A percentile compares a stretch with the other conserved stretches of the same genome.
phyloP scores from a whole-genome alignment of 306 rosid species.

The Pterocarpus macrocarpus region DNA sequence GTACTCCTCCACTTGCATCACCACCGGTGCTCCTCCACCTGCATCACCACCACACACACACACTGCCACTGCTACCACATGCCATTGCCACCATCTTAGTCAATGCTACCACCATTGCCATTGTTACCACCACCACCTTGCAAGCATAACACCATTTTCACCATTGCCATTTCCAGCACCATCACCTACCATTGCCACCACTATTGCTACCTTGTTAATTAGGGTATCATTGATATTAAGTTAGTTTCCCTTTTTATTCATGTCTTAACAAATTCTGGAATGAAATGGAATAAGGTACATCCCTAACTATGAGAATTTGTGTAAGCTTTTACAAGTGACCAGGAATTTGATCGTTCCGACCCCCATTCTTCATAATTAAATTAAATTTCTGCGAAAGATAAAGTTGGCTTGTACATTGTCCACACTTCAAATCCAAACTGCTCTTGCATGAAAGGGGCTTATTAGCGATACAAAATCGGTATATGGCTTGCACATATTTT shows the following conservation, averaged over 20 bases:
- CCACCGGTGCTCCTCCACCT: no score
- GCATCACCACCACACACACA: neutral
- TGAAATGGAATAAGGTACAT: neutral
- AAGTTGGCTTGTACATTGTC: neutral
- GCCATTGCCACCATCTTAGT: neutral
- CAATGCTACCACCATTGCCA: neutral
- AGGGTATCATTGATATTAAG: neutral
- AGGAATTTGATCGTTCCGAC: neutral
- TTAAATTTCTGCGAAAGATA: neutral
- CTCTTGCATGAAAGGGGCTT: neutral
- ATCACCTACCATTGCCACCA: neutral
- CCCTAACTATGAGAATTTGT: neutral
- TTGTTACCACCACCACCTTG: no score
- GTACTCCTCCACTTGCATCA: neutral
- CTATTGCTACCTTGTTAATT: neutral
- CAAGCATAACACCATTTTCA: neutral
- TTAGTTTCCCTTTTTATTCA: neutral
- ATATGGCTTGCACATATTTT: neutral
- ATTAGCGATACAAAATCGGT: neutral
- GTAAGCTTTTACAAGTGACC: neutral
- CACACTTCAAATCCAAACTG: neutral
- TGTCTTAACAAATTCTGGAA: neutral
- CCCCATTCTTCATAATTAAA: conserved; percentile 1
- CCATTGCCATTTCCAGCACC: conserved; percentile 6
- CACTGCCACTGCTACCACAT: neutral